Percentiles rank a stretch among this genome's conserved stretches.
phyloP scores from a whole-genome alignment of 768 basidiomycete species.

The Pleurotus platypus region DNA sequence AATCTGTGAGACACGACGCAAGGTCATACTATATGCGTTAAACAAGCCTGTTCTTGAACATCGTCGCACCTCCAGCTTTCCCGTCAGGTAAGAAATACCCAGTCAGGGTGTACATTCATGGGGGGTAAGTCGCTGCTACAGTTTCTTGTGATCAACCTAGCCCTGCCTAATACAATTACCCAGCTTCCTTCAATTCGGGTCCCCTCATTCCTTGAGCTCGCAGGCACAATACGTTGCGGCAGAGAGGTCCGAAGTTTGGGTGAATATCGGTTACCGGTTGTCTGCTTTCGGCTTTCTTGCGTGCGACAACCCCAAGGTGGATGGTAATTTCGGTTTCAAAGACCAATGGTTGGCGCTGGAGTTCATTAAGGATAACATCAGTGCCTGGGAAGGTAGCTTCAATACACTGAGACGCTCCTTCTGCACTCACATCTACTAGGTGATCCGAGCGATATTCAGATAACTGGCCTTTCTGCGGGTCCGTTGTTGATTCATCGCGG shows the following conservation, averaged over 20 bases:
- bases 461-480: constrained; percentile 76
- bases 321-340: constrained; percentile 82
- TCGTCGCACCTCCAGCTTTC: constrained; percentile 55
- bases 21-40: background rate
- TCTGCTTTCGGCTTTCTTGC: constrained; percentile 79
- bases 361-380: constrained; percentile 70
- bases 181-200: constrained; percentile 78
- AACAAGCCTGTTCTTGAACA: constrained; percentile 60
- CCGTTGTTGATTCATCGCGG: background rate
- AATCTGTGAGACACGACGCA: background rate
- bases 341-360: constrained; percentile 78
- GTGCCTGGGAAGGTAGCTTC: constrained; percentile 57
- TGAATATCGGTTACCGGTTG: constrained; percentile 75
- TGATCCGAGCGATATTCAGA: constrained; percentile 53
- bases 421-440: constrained; percentile 31
- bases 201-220: constrained; percentile 55
- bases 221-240: constrained; percentile 69
- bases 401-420: constrained; percentile 2
- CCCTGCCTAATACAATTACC: background rate
- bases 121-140: constrained; percentile 45
- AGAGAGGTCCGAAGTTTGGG: constrained; percentile 65
- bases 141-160: background rate
- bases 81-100: constrained; percentile 43
- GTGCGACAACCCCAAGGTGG: constrained; percentile 52
- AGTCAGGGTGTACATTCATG: constrained; percentile 75